Base-by-base conservation (phyloP, 805 yeast genomes). In the Alloascoidea africana region DNA sequence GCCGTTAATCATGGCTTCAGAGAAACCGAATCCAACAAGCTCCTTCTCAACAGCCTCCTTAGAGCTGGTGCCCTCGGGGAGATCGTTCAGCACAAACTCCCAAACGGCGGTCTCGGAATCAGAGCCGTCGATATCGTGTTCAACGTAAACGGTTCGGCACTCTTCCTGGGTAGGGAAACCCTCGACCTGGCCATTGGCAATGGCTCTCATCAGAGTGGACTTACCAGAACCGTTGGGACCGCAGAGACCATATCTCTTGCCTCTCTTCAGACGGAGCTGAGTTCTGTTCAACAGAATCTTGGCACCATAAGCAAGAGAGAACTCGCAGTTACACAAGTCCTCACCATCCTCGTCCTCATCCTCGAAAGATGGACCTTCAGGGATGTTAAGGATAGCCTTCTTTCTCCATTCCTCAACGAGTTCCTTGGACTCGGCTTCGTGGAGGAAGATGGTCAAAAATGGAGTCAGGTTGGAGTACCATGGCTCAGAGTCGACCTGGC, bases 301-400 rank as follows among this genome's bases (percentile, higher is more conserved):
- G 60, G 98, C 98, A 89, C 98, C 99, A 69, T 91, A 91, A 66
- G 99, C 99, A 59, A 91, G 76, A 45, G 99, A 91, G 87, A 91
- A 91, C 79, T 91, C 98, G 82, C 97, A 89, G 94, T 91, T 91
- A 80, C 98, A 91, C 61, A 91, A 76, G 63, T 91, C 97, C 74
- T 91, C 97, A 72, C 97, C 98, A 62, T 91, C 97, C 61, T 86
- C 96, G 66, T 81, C 89, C 69, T 89, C 97, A 55, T 71, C 76
- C 51, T 65, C 75, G 67, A 86, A 86, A 59, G 76, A 66, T 60
- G 96, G 94, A 58, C 93, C 91, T 56, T 75, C 80, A 59, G 98
- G 98, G 56, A 91, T 89, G 87, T 91, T 91, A 72, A 86, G 95
- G 60, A 91, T 80, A 51, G 97, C 89, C 70, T 79, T 70, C 76